Evolutionary conservation across 1,284 basidiomycete species (phyloP).

Genomic region (Chondrostereum purpureum): DNA sequence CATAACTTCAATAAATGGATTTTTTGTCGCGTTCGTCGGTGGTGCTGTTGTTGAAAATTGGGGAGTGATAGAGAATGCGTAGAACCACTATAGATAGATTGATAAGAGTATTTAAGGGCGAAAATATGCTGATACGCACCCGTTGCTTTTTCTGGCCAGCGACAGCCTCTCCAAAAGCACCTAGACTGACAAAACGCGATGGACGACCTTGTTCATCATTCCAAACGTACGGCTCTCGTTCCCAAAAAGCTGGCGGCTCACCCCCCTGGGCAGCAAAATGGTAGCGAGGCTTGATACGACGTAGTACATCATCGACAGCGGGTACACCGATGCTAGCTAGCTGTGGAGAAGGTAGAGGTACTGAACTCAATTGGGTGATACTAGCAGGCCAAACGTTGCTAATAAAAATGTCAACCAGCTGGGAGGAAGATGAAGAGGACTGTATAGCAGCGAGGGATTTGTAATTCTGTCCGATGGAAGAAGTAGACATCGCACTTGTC

Average conservation of each 20-base stretch:
- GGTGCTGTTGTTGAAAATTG: slow-evolving; percentile 26
- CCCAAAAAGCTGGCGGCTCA: slow-evolving; percentile 74
- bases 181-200: slow-evolving; percentile 78
- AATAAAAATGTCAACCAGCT: slow-evolving; percentile 77
- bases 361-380: slow-evolving; percentile 59
- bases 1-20: slow-evolving; percentile 55
- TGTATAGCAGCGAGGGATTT: slow-evolving; percentile 65
- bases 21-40: slow-evolving; percentile 66
- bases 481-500: slow-evolving; percentile 54
- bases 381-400: slow-evolving; percentile 74
- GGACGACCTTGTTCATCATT: slow-evolving; percentile 61
- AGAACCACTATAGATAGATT: slow-evolving; percentile 36
- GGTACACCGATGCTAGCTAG: slow-evolving; percentile 40
- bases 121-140: slow-evolving; percentile 38
- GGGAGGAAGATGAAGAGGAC: slow-evolving; percentile 50
- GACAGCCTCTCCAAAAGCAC: slow-evolving; percentile 71
- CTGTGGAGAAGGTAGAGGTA: slow-evolving; percentile 40
- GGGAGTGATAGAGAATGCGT: slow-evolving; percentile 41
- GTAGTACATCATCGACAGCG: slow-evolving; percentile 64
- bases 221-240: slow-evolving; percentile 87
- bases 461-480: slow-evolving; percentile 42
- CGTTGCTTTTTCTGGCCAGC: slow-evolving; percentile 71
- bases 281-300: slow-evolving; percentile 66
- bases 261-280: slow-evolving; percentile 66
- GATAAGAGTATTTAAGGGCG: slow-evolving; percentile 1